A percentile compares a stretch with the other conserved stretches of the same genome.
Evolutionary conservation across 768 basidiomycete genomes (phyloP).

Genomic region (Tylopilus balloui): DNA sequence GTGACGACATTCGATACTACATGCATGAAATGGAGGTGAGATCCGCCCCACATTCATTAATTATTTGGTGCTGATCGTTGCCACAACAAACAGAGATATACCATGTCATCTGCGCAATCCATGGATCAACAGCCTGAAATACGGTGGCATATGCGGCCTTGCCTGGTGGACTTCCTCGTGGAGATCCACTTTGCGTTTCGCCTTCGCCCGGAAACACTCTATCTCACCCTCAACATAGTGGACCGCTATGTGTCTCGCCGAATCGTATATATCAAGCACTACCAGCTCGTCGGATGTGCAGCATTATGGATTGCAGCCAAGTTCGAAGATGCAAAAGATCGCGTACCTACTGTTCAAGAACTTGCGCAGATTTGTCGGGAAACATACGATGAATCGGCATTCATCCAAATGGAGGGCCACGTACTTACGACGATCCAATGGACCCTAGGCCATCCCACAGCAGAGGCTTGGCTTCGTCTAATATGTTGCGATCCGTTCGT

Average conservation of each 20-base stretch:
- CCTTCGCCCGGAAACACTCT: slow-evolving; percentile 96
- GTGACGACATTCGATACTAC: slow-evolving; percentile 86
- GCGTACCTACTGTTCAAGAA: slow-evolving; percentile 93
- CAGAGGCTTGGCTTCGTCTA: slow-evolving; percentile 93
- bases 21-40: slow-evolving; percentile 99
- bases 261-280: slow-evolving; percentile 98
- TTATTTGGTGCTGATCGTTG: slow-evolving; percentile 7
- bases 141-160: slow-evolving; percentile 98
- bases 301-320: slow-evolving; percentile 99
- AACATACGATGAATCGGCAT: slow-evolving; percentile 95
- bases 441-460: slow-evolving; percentile 95
- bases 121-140: slow-evolving; percentile 99
- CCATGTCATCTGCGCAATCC: slow-evolving; percentile 87
- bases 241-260: slow-evolving; percentile 99
- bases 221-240: slow-evolving; percentile 97
- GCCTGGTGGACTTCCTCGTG: slow-evolving; percentile 97
- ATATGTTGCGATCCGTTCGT: slow-evolving; percentile 68
- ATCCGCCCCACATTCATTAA: slow-evolving; percentile 9
- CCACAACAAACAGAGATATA: slow-evolving; percentile 53
- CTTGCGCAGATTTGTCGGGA: slow-evolving; percentile 93
- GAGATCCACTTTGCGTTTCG: slow-evolving; percentile 98
- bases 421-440: slow-evolving; percentile 95
- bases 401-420: slow-evolving; percentile 99
- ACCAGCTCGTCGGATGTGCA: slow-evolving; percentile 97
- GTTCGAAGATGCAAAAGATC: slow-evolving; percentile 98